Conservation (phyloP, 2,329 filamentous ascomycete species). For the Claviceps sp. region DNA sequence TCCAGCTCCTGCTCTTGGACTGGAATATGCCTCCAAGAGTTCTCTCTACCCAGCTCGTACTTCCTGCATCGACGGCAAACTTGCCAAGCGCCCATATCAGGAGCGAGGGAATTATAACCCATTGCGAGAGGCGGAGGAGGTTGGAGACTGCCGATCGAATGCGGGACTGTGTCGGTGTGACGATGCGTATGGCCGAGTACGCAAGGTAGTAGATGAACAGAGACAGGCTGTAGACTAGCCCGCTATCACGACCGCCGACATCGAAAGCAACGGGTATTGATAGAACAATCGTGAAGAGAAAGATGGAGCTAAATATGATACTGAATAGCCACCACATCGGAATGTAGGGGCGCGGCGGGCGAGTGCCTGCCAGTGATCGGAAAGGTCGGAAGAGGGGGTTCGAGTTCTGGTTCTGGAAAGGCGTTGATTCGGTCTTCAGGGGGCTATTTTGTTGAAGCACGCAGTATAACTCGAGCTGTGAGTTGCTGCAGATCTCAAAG, state of each 20-base stretch:
- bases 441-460: neutral
- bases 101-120: slow-evolving; percentile 70
- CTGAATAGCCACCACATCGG: slow-evolving; percentile 75
- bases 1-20: slow-evolving; percentile 50
- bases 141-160: slow-evolving; percentile 59
- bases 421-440: neutral
- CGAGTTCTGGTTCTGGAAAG: neutral
- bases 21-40: slow-evolving; percentile 57
- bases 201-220: slow-evolving; percentile 84
- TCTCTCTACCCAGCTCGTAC: slow-evolving; percentile 66
- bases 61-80: slow-evolving; percentile 81
- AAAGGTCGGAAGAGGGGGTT: neutral
- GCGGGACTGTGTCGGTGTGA: slow-evolving; percentile 65
- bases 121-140: slow-evolving; percentile 64
- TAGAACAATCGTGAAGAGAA: slow-evolving; percentile 84
- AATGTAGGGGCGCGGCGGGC: slow-evolving; percentile 18
- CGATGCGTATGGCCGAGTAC: slow-evolving; percentile 67
- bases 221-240: slow-evolving; percentile 82
- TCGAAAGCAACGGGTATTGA: slow-evolving; percentile 96
- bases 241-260: slow-evolving; percentile 88
- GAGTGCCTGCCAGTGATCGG: slow-evolving; percentile 7
- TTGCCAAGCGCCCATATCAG: slow-evolving; percentile 93
- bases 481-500: neutral
- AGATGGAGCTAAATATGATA: slow-evolving; percentile 65
- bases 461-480: neutral